Base-by-base conservation (phyloP, 73 alveolate genomes). In the Loxodes magnus region DNA sequence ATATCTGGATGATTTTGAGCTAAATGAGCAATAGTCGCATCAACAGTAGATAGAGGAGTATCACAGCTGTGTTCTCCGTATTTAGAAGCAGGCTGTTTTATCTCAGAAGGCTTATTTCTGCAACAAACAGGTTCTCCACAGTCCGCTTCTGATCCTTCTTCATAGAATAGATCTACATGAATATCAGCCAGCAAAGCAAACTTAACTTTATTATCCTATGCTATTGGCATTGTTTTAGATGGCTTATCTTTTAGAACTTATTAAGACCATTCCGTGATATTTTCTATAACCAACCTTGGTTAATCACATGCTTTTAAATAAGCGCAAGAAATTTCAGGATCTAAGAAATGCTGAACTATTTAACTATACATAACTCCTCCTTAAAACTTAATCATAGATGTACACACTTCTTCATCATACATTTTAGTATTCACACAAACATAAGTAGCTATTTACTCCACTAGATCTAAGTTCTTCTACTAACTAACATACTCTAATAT, bases 101-200 rank as follows among this genome's bases (percentile, higher is more conserved):
- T 53, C 20, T 77, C 79, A 23, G 61, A 56, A 10, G 93, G 79
- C n/a, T 92, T 92, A 50, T 65, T 76, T 39, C 89, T 48, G 65
- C 97, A 87, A 53, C 97, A 87, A 35, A 83, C 22, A 9, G 89
- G 87, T n/a, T 41, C 23, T 22, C 64, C 79, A 35, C 97, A 87
- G 27, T 62, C 43, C 23, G 82, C 76, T 6, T 52, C 67, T 3
- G 89, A 31, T 33, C 91, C 91, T 23, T 55, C 88, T 35, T 73
- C 63, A 58, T 88, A 88, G 6, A 58, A 67, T 56, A 74, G 55
- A 65, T 83, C 94, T 29, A 79, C 49, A 67, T 88, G 97, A 15
- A 83, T 70, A 74, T 88, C 97, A 9, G 92, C 64, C 44, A 88
- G 72, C 43, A 83, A 92, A 4, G 76, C 78, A 22, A 72, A 71